phyloP scores from a whole-genome alignment of 2,329 filamentous ascomycete species.

The Colletotrichum sp. region DNA sequence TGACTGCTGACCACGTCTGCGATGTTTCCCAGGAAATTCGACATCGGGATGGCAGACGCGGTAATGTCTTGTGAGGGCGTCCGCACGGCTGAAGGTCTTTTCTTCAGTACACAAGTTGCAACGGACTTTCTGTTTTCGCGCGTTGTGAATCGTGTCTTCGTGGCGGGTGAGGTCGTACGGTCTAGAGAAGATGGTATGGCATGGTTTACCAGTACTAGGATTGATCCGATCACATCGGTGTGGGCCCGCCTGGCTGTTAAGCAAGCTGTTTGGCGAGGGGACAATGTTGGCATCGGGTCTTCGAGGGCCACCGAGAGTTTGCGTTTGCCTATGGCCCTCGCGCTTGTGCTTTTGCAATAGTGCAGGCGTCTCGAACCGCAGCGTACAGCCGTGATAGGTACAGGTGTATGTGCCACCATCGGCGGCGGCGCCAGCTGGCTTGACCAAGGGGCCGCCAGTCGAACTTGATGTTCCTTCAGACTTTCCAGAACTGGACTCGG shows the following conservation, averaged over 20 bases:
- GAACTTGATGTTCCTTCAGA: conserved; percentile 27
- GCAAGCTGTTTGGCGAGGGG: conserved; percentile 53
- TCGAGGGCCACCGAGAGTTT: conserved; percentile 47
- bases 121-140: conserved; percentile 90
- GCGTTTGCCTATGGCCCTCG: conserved; percentile 85
- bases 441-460: conserved; percentile 36
- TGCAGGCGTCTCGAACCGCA: conserved; percentile 86
- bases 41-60: conserved; percentile 91
- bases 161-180: conserved; percentile 97
- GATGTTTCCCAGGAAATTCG: conserved; percentile 74
- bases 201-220: conserved; percentile 92
- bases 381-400: conserved; percentile 89
- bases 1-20: conserved; percentile 28
- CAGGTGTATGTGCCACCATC: conserved; percentile 94
- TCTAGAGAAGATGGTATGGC: conserved; percentile 91
- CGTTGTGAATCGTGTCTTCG: conserved; percentile 97
- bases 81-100: conserved; percentile 95
- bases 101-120: conserved; percentile 94
- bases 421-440: conserved; percentile 69
- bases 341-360: conserved; percentile 95
- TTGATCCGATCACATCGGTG: conserved; percentile 94
- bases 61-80: conserved; percentile 93
- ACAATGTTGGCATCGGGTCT: conserved; percentile 42
- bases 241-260: conserved; percentile 90
- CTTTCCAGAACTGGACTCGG: conserved; percentile 39